These are phyloP conservation scores for Amanita brunnescens DNA, from an alignment of 768 basidiomycete species.

Conservation along the genomic window DNA sequence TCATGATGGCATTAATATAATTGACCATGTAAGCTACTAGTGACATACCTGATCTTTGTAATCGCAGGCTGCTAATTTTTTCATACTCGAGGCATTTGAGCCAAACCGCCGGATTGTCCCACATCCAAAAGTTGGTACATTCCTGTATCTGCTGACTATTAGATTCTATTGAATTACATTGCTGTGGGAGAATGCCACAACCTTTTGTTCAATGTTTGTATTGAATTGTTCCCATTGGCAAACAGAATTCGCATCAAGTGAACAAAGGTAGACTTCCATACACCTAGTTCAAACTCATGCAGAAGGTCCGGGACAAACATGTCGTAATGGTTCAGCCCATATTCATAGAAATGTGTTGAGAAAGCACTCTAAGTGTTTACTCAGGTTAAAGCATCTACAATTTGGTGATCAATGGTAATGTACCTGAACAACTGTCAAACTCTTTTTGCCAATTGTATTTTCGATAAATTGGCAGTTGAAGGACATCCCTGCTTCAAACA, in stretches of 20 bases:
- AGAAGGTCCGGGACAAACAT: too few relatives aligned
- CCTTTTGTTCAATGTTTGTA: conserved; percentile 19
- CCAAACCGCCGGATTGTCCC: conserved; percentile 27
- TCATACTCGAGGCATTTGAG: conserved; percentile 25
- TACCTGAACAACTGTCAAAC: too few relatives aligned
- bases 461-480: background rate
- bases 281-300: too few relatives aligned
- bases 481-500: background rate
- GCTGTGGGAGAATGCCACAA: too few relatives aligned
- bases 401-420: too few relatives aligned
- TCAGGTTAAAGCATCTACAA: too few relatives aligned
- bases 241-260: conserved; percentile 26
- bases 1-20: too few relatives aligned
- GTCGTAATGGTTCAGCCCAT: conserved; percentile 18
- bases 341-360: conserved; percentile 8
- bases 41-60: conserved; percentile 28
- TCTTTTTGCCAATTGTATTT: background rate
- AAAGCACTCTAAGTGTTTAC: too few relatives aligned
- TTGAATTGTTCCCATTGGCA: conserved; percentile 10
- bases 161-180: too few relatives aligned
- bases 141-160: too few relatives aligned
- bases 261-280: conserved; percentile 27
- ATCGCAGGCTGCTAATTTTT: conserved; percentile 21
- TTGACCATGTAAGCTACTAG: too few relatives aligned
- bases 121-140: conserved; percentile 20